phyloP scores from a whole-genome alignment of 2,329 filamentous ascomycete genomes.

The Pseudocercospora ulei region DNA sequence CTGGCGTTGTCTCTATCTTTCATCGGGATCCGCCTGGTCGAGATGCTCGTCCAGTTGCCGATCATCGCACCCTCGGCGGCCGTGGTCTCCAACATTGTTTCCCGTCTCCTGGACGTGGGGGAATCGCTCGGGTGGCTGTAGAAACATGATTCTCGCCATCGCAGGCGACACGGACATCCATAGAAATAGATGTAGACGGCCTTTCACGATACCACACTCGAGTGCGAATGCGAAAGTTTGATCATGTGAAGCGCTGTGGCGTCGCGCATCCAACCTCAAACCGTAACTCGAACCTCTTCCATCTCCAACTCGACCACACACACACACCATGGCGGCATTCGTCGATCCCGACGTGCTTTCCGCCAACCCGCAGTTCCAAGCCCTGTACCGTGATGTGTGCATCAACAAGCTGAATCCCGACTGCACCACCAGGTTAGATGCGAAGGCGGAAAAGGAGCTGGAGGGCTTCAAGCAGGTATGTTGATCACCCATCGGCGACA shows the following conservation, averaged over 20 bases:
- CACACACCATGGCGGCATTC: constrained; percentile 37
- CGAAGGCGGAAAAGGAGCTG: constrained; percentile 37
- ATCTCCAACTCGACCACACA: not conserved
- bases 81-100: constrained; percentile 13
- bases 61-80: constrained; percentile 17
- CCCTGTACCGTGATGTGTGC: constrained; percentile 40
- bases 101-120: constrained; percentile 19
- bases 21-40: constrained; percentile 32
- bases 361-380: constrained; percentile 40
- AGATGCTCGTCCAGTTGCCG: constrained; percentile 24
- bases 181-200: constrained; percentile 13
- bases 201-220: not conserved
- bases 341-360: constrained; percentile 34
- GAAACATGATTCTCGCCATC: too few relatives aligned
- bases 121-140: constrained; percentile 23
- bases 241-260: not conserved
- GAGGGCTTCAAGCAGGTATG: constrained; percentile 36
- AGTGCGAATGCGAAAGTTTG: not conserved
- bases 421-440: constrained; percentile 39
- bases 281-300: constrained; percentile 7
- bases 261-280: constrained; percentile 7
- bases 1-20: constrained; percentile 48
- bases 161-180: not conserved
- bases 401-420: constrained; percentile 38
- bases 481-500: not conserved